A percentile compares a stretch with the other conserved stretches of the same genome.
phyloP scores from a whole-genome alignment of 768 basidiomycete species.

The Phanerochaete sordida region DNA sequence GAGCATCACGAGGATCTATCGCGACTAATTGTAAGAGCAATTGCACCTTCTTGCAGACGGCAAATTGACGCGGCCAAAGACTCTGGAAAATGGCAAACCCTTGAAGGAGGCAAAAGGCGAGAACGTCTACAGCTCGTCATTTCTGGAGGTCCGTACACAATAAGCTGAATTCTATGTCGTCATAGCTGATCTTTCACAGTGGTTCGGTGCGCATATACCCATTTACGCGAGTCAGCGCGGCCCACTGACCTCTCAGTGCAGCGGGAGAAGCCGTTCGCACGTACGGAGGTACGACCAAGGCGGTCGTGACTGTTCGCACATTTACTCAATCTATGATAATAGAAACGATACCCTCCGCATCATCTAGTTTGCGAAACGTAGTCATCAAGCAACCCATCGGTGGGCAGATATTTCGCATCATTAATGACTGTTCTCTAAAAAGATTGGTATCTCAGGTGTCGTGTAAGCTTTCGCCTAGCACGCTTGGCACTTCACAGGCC shows the following conservation, averaged over 20 bases:
- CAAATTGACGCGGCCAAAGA: slow-evolving; percentile 39
- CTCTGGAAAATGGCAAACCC: slow-evolving; percentile 94
- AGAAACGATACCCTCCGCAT: slow-evolving; percentile 82
- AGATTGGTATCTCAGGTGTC: slow-evolving; percentile 38
- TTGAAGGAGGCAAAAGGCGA: slow-evolving; percentile 85
- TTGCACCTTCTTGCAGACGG: not conserved
- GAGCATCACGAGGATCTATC: slow-evolving; percentile 85
- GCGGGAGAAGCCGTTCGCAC: slow-evolving; percentile 83
- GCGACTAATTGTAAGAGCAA: slow-evolving; percentile 68
- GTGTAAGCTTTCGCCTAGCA: slow-evolving; percentile 32
- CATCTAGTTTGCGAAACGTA: slow-evolving; percentile 71
- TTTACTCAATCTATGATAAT: not conserved
- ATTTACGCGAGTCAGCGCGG: not conserved
- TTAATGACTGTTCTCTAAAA: slow-evolving; percentile 25
- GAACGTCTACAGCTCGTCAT: slow-evolving; percentile 80
- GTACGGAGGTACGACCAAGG: slow-evolving; percentile 65
- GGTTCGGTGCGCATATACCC: slow-evolving; percentile 59
- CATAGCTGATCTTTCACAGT: slow-evolving; percentile 38
- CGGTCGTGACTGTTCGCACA: not conserved
- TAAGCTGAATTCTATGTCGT: slow-evolving; percentile 16
- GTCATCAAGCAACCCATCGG: slow-evolving; percentile 93
- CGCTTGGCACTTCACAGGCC: not conserved
- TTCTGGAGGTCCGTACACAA: slow-evolving; percentile 59
- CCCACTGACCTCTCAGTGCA: not conserved
- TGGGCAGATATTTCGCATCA: slow-evolving; percentile 28